phyloP scores from a whole-genome alignment of 108 stramenopile genomes.

The Skeletonema tropicum region DNA sequence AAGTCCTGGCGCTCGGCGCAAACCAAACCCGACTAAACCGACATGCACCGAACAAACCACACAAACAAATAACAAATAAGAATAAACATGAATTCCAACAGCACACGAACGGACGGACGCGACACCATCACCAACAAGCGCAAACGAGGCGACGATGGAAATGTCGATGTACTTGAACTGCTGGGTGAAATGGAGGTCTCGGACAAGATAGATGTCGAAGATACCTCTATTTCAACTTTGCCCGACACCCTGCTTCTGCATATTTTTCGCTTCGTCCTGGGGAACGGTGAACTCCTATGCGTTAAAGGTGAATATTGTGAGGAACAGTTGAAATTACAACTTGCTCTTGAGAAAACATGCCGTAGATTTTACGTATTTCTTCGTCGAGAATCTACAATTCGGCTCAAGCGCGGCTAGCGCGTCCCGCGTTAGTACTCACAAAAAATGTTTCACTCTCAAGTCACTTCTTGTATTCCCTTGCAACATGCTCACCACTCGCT shows the following conservation, averaged over 20 bases:
- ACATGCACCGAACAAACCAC: no score
- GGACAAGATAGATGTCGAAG: neutral
- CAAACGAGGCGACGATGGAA: neutral
- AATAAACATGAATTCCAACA: neutral
- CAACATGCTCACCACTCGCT: no score
- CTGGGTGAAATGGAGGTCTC: neutral
- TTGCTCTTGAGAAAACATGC: slow-evolving; percentile 5
- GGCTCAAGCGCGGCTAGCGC: no score
- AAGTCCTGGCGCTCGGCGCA: no score
- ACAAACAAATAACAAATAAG: no score
- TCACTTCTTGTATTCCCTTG: no score
- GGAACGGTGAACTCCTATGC: neutral
- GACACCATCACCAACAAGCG: neutral
- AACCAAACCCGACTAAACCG: no score
- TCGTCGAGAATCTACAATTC: neutral
- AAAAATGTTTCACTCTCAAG: no score
- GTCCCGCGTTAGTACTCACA: no score
- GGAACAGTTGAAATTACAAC: neutral
- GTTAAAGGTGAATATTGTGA: neutral
- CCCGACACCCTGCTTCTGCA: neutral
- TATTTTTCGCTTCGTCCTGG: neutral
- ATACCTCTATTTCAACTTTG: neutral
- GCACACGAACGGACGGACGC: neutral
- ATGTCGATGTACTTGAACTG: neutral
- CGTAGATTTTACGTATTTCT: neutral